Base-by-base conservation (phyloP, 202 grass and related monocot genomes). In the Zoysia matrella region DNA sequence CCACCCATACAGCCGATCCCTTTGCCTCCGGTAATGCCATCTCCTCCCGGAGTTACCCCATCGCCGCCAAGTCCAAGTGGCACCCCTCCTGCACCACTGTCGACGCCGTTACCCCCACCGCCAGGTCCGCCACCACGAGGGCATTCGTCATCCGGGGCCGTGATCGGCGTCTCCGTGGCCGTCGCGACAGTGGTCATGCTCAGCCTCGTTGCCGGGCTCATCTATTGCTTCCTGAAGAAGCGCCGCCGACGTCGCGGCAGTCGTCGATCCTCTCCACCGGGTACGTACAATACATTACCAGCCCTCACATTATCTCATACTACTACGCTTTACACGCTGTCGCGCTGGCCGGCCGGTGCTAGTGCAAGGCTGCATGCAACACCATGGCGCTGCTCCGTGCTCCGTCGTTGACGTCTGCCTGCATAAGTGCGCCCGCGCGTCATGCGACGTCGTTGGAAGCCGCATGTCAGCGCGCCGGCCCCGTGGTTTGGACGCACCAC, bases 111-210 rank as follows among this genome's bases (percentile, higher is more conserved):
- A 1, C 1, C 5, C 16, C 6, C n/a, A 5, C 42, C 80, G 5
- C 62, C n/a, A 1, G 4, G 51, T 3, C 45, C 41, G 1, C 1
- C 56, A 9, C 57, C 65, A 0, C 30, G 30, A 36, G 30, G 30
- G 30, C 30, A 36, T 36, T 36, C 30, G 30, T 36, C 30, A 36
- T 68, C 76, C 10, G 64, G 55, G 6, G 52, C 80, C 1, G 75
- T 88, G 69, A 74, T 88, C 80, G 70, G 47, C 54, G 42, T 88
- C 40, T 73, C 80, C 52, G 87, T 77, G 52, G 78, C 77, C 44
- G 65, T 65, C 40, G 83, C 73, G 0, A 56, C 67, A 0, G 40
- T 82, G 60, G 18, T 63, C 73, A 41, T 86, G 52, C 47, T 89
- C 73, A 73, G 60, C 7, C 51, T 89, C 78, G 63, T 86, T 0